Evolutionary conservation across 2,329 filamentous ascomycete species (phyloP).

Genomic region (Cadophora sp.): DNA sequence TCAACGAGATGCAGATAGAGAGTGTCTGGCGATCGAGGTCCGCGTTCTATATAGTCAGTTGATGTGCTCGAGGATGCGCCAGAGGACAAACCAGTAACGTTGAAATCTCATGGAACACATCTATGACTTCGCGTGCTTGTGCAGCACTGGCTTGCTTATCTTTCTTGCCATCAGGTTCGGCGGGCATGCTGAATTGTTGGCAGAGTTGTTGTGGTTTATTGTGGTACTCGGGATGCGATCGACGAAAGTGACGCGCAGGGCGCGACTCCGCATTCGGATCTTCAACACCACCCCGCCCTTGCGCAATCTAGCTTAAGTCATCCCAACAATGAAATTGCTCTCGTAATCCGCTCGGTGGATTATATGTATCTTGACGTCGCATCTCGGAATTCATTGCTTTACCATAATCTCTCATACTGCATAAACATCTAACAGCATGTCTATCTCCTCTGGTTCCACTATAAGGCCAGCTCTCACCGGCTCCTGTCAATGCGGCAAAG

Average conservation of each 20-base stretch:
- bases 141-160: constrained; percentile 72
- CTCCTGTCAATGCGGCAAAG: constrained; percentile 51
- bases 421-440: not conserved
- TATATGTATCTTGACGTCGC: not conserved
- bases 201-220: not conserved
- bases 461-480: constrained; percentile 44
- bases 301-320: not conserved
- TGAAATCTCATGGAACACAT: constrained; percentile 84
- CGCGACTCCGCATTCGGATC: constrained; percentile 14
- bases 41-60: constrained; percentile 72
- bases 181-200: constrained; percentile 46
- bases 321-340: not conserved
- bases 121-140: constrained; percentile 83
- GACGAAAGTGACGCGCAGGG: constrained; percentile 20
- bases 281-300: constrained; percentile 26
- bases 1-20: constrained; percentile 94
- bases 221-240: constrained; percentile 5
- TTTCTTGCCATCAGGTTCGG: constrained; percentile 59
- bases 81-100: constrained; percentile 78
- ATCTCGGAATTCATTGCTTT: not conserved
- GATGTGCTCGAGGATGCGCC: constrained; percentile 8
- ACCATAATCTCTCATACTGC: too few relatives aligned
- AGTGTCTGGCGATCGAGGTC: constrained; percentile 89
- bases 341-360: not conserved
- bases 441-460: constrained; percentile 10